These are phyloP conservation scores for Madurella mycetomatis DNA, from an alignment of 2,329 filamentous ascomycete genomes.

Conservation along the genomic window DNA sequence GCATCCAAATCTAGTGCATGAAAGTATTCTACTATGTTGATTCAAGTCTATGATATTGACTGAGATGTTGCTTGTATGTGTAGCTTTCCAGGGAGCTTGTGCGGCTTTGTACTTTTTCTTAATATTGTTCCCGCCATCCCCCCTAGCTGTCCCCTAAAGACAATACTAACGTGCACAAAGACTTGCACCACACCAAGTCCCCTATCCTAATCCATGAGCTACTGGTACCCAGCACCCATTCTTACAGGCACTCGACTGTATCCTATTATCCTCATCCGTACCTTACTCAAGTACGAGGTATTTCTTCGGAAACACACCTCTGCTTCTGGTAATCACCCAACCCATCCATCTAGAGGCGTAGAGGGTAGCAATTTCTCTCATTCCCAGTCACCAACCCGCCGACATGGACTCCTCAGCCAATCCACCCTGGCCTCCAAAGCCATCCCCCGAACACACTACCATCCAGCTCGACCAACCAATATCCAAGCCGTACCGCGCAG, in stretches of 20 bases:
- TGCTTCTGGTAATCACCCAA: neutral
- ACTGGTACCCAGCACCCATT: neutral
- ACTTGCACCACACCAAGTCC: constrained; percentile 4
- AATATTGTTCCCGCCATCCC: constrained; percentile 19
- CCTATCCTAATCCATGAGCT: neutral
- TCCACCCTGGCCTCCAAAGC: neutral
- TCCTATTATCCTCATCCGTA: neutral
- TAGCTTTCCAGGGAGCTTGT: neutral
- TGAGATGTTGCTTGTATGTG: neutral
- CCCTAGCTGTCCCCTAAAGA: constrained; percentile 2
- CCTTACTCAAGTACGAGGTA: neutral
- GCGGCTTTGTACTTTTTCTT: constrained; percentile 16
- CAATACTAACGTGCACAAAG: constrained; percentile 26
- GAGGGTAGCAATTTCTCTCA: neutral
- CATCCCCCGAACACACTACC: neutral
- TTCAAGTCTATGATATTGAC: neutral
- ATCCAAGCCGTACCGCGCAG: neutral
- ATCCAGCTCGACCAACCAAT: neutral
- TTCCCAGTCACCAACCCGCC: neutral
- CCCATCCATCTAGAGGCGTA: neutral
- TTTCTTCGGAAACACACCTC: neutral
- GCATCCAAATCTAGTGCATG: constrained; percentile 17
- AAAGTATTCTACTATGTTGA: constrained; percentile 2
- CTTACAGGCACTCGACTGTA: neutral
- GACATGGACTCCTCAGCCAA: neutral